Base-by-base conservation (phyloP, 306 rosid genomes). In the Canavalia ensiformis region DNA sequence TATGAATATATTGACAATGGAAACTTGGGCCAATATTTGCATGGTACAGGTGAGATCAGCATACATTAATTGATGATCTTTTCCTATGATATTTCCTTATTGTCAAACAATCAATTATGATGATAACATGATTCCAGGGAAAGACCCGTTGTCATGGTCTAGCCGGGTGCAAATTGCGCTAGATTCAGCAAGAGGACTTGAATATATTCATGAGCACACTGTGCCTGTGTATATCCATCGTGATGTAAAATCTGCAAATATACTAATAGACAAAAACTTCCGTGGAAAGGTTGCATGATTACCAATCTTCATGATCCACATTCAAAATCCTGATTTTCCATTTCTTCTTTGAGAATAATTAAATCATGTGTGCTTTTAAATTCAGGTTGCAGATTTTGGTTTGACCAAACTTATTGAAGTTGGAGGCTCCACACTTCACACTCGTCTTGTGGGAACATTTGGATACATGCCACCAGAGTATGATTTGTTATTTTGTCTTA, bases 381-480 rank as follows among this genome's bases (percentile, higher is more conserved):
- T 79, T 6, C 81, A 94, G 97, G 95, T 94, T 72, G 98, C 98
- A 57, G 97, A 89, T 88, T 94, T 94, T 85, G 97, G 97, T 42
- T 84, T 92, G 69, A 90, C 95, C 31, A 94, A 90, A 82, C 89
- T 94, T 77, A 89, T 91, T 44, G 94, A 94, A 88, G 97, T 89
- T 69, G 94, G 98, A 59, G 75, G 88, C 71, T 29, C 88, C 28
- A 84, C 97, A 70, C 75, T 92, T 76, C 90, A 86, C 28, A 92
- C 98, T 7, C 92, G 91, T 67, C 94, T 89, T 42, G 97, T 92
- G 71, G 98, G 98, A 84, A 94, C 98, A 69, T 94, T 94, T 81
- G 97, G 97, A 80, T 94, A 94, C 86, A 94, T 94, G 98, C 96
- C 98, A 9, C 98, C 97, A 0, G 97, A 94, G 98, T 92, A 89